Evolutionary conservation across 441 rosid genomes (phyloP).

Genomic region (Viola pubescens): DNA sequence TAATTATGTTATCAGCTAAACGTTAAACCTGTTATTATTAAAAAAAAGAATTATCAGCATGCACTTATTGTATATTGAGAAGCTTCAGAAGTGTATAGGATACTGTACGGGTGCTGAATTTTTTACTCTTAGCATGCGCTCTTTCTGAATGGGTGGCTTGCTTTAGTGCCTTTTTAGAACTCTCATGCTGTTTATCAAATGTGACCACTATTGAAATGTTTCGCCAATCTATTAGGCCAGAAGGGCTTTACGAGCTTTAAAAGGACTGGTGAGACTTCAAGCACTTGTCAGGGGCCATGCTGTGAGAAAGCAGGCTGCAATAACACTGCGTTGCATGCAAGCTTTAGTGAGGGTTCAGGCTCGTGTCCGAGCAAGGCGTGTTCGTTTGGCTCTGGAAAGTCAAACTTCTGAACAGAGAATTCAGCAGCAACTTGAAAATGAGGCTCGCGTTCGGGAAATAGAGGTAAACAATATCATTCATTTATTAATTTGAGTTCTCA

Average conservation of each 20-base stretch:
- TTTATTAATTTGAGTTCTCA: background rate
- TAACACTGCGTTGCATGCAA: conserved; percentile 99
- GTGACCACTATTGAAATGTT: background rate
- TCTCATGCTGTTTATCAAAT: background rate
- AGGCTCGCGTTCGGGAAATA: conserved; percentile 75
- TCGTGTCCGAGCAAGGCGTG: conserved; percentile 93
- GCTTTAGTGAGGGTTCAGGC: conserved; percentile 99
- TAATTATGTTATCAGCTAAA: too few relatives aligned
- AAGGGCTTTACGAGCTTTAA: conserved; percentile 91
- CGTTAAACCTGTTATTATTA: too few relatives aligned
- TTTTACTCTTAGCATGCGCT: too few relatives aligned
- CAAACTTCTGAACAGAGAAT: conserved; percentile 61
- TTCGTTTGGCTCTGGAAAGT: conserved; percentile 86
- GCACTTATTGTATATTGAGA: too few relatives aligned
- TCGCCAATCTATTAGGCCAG: conserved; percentile 56
- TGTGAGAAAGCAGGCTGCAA: conserved; percentile 98
- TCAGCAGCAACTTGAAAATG: conserved; percentile 78
- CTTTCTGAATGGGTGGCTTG: too few relatives aligned
- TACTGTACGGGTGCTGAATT: too few relatives aligned
- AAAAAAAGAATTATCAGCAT: too few relatives aligned
- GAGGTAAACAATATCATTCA: conserved; percentile 39
- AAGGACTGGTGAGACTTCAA: conserved; percentile 97
- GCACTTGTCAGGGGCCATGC: conserved; percentile 99
- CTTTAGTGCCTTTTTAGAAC: too few relatives aligned
- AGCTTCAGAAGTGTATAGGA: too few relatives aligned